These are phyloP conservation scores for Mycena sp. DNA, from an alignment of 1,284 basidiomycete genomes.

Conservation along the genomic window DNA sequence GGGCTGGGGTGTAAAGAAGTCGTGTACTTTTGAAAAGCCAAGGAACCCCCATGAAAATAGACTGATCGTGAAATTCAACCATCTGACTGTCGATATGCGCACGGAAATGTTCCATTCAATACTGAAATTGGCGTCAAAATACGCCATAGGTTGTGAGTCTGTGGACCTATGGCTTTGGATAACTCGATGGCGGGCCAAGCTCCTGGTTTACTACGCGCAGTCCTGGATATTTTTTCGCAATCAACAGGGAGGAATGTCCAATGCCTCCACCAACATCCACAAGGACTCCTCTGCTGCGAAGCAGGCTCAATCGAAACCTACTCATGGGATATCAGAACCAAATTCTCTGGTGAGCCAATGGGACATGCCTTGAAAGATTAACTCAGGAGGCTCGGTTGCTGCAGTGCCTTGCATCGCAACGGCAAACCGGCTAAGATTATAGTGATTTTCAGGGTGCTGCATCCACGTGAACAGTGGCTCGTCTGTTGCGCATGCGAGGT, in stretches of 20 bases:
- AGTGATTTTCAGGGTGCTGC: too few relatives aligned
- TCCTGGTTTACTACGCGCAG: too few relatives aligned
- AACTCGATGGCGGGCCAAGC: constrained; percentile 47
- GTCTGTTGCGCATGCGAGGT: too few relatives aligned
- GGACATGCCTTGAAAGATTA: too few relatives aligned
- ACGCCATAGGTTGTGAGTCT: too few relatives aligned
- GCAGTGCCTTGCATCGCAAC: too few relatives aligned
- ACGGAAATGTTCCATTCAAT: background rate
- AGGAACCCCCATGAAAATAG: background rate
- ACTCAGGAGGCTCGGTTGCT: too few relatives aligned
- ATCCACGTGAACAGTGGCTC: too few relatives aligned
- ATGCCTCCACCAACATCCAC: constrained; percentile 39
- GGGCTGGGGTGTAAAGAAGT: constrained; percentile 46
- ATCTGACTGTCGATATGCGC: background rate
- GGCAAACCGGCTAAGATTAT: too few relatives aligned
- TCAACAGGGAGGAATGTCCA: constrained; percentile 18
- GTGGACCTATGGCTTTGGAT: constrained; percentile 30
- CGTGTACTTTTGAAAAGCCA: constrained; percentile 36
- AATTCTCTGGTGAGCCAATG: background rate
- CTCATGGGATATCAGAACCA: background rate
- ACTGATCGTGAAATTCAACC: constrained; percentile 11
- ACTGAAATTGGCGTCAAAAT: background rate
- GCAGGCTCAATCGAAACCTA: constrained; percentile 31
- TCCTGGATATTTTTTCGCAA: constrained; percentile 48
- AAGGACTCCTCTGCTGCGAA: constrained; percentile 24